A percentile compares a stretch with the other conserved stretches of the same genome.
Evolutionary conservation across 495 filamentous ascomycete genomes (phyloP).

Genomic region (Astrothelium subdiscretum): DNA sequence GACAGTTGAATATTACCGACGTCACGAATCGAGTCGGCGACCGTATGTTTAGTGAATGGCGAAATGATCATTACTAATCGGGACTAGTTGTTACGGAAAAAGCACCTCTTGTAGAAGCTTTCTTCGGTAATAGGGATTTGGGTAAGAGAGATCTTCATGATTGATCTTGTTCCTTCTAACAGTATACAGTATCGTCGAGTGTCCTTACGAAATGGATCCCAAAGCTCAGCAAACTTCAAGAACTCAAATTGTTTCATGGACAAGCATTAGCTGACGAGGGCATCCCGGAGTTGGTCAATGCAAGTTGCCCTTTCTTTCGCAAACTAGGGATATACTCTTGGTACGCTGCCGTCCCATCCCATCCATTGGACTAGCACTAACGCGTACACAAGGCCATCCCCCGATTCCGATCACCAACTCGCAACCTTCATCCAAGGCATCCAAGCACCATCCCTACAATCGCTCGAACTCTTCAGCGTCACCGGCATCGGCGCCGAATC

Average conservation of each 20-base stretch:
- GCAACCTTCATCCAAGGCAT: slow-evolving; percentile 48
- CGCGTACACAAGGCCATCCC: slow-evolving; percentile 31
- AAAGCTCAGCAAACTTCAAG: slow-evolving; percentile 32
- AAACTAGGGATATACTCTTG: slow-evolving; percentile 46
- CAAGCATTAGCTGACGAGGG: slow-evolving; percentile 41
- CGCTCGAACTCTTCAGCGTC: slow-evolving; percentile 45
- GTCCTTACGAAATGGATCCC: slow-evolving; percentile 37
- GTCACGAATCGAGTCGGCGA: slow-evolving; percentile 33
- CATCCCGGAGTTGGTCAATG: slow-evolving; percentile 38
- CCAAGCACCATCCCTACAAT: slow-evolving; percentile 44
- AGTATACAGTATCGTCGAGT: slow-evolving; percentile 27
- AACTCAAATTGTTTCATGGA: slow-evolving; percentile 46
- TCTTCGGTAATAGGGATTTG: slow-evolving; percentile 18
- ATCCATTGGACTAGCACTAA: slow-evolving; percentile 42
- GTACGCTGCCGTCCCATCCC: slow-evolving; percentile 36
- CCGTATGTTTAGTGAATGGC: slow-evolving; percentile 15
- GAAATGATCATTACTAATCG: not conserved
- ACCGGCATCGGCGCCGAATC: slow-evolving; percentile 41
- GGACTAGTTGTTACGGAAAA: slow-evolving; percentile 36
- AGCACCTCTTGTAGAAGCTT: slow-evolving; percentile 39
- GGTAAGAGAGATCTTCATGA: slow-evolving; percentile 12
- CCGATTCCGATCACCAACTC: slow-evolving; percentile 41
- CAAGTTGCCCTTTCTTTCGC: slow-evolving; percentile 50
- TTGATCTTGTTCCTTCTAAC: slow-evolving; percentile 20
- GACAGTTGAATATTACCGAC: slow-evolving; percentile 15